Evolutionary conservation across 2,329 filamentous ascomycete genomes (phyloP).

Genomic region (Xylariaceae sp.): DNA sequence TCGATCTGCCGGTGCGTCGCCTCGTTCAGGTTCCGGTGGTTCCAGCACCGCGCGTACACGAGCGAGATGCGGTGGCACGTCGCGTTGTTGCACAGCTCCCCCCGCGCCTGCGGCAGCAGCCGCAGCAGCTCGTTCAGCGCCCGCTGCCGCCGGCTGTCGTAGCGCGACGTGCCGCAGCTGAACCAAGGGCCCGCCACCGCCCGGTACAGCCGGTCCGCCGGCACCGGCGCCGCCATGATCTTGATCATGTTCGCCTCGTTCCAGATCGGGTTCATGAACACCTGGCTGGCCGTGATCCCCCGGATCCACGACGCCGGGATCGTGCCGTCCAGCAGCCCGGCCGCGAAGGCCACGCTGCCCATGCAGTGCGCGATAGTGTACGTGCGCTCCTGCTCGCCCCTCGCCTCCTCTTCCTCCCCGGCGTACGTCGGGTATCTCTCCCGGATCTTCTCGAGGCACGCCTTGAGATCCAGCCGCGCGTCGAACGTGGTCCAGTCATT

Average conservation of each 20-base stretch:
- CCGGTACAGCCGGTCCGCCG: constrained; percentile 42
- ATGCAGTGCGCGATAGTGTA: constrained; percentile 58
- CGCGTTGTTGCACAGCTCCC: constrained; percentile 54
- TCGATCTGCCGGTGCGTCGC: constrained; percentile 56
- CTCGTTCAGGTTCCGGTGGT: constrained; percentile 57
- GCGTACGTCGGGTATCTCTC: constrained; percentile 20
- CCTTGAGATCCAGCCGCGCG: constrained; percentile 50
- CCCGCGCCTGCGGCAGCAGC: constrained; percentile 45
- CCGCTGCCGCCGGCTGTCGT: constrained; percentile 42
- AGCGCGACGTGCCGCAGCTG: constrained; percentile 37
- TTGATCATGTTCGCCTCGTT: constrained; percentile 49
- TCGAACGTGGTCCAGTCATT: constrained; percentile 53
- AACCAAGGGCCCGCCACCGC: constrained; percentile 46
- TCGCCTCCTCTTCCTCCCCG: constrained; percentile 20
- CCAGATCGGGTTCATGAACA: constrained; percentile 58
- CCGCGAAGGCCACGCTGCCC: constrained; percentile 51
- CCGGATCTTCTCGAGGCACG: constrained; percentile 47
- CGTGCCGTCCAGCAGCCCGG: constrained; percentile 54
- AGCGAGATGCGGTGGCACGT: constrained; percentile 54
- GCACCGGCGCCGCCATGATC: constrained; percentile 38
- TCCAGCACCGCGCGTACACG: constrained; percentile 58
- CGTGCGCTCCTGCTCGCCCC: constrained; percentile 22
- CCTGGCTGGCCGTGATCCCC: constrained; percentile 52
- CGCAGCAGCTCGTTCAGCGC: constrained; percentile 48
- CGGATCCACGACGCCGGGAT: constrained; percentile 49